These are phyloP conservation scores for Fagopyrum esculentum DNA, from an alignment of 148 eudicot genomes.

Conservation along the genomic window DNA sequence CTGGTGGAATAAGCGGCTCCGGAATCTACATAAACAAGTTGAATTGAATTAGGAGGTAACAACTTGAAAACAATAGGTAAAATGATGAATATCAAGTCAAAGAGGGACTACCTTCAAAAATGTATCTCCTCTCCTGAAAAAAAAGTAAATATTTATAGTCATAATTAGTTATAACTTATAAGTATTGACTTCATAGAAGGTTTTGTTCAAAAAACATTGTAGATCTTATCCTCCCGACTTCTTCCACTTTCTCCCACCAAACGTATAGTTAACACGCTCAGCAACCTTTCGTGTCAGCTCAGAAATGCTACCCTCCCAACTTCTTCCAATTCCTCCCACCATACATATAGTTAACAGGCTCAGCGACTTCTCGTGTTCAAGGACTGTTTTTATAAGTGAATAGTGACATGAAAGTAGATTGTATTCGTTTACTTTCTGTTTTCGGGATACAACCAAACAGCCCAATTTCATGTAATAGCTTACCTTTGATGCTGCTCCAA, in stretches of 20 bases:
- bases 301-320: too few species aligned
- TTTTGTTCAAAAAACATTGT: not conserved
- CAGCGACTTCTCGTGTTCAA: too few species aligned
- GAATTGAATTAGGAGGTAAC: constrained; percentile 11
- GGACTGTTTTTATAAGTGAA: not conserved
- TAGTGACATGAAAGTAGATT: too few species aligned
- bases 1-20: constrained; percentile 91
- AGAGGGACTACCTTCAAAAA: constrained; percentile 62
- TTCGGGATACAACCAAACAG: too few species aligned
- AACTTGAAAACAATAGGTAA: constrained; percentile 6
- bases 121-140: constrained; percentile 79
- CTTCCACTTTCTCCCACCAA: not conserved
- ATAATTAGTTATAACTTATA: constrained; percentile 6
- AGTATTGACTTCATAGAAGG: constrained; percentile 1
- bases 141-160: constrained; percentile 13
- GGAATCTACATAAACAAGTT: constrained; percentile 54
- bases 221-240: not conserved
- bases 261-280: too few species aligned
- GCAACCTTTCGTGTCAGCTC: too few species aligned
- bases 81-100: not conserved
- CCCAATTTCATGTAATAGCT: too few species aligned
- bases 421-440: too few species aligned
- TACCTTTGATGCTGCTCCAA: not conserved
- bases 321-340: too few species aligned
- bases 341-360: too few species aligned